Conservation (phyloP, 176 grass and related monocot genomes). For the Aegilops tauschii region DNA sequence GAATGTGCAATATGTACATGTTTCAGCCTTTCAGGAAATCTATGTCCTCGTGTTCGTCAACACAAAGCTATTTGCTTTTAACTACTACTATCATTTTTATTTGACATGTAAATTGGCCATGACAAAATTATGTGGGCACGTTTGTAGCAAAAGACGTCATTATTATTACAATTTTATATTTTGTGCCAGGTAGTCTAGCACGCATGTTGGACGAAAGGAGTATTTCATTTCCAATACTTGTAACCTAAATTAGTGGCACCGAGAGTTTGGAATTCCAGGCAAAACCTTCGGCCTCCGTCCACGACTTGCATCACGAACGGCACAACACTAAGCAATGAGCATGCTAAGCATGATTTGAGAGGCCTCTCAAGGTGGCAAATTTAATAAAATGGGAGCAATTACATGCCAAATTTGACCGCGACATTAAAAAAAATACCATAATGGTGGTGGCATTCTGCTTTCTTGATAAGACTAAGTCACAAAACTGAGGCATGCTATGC, state of each 20-base stretch:
- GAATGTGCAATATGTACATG: background rate
- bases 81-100: background rate
- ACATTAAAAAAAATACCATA: background rate
- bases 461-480: constrained; percentile 1
- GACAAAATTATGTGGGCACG: background rate
- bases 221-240: constrained; percentile 5
- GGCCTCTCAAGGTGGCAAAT: background rate
- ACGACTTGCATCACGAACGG: constrained; percentile 4
- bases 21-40: background rate
- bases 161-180: constrained; percentile 1
- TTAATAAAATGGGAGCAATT: background rate
- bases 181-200: background rate
- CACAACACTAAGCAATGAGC: background rate
- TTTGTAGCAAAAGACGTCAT: background rate
- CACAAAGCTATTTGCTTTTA: background rate
- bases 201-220: background rate
- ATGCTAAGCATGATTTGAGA: constrained; percentile 4
- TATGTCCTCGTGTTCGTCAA: background rate
- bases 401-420: constrained; percentile 2
- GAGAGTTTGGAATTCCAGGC: background rate
- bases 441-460: background rate
- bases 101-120: background rate
- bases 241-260: background rate
- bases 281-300: background rate
- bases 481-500: background rate